Base-by-base conservation (phyloP, 139 green algal genomes). In the Micractinium sp. region DNA sequence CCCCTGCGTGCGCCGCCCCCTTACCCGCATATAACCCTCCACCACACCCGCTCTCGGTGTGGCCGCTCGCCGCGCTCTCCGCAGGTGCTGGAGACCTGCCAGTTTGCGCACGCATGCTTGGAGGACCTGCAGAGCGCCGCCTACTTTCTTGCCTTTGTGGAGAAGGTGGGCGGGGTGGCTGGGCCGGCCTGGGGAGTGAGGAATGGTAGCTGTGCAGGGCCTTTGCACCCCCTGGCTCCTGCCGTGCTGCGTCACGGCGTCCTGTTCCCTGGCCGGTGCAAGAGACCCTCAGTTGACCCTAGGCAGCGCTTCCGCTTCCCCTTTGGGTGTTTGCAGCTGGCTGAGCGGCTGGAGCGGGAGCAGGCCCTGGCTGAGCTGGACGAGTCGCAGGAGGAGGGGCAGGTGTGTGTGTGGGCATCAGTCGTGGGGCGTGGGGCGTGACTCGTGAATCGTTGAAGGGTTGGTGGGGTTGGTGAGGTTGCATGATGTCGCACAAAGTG, bases 41-140 rank as follows among this genome's bases (percentile, higher is more conserved):
- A 71, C 63, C 63, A 25, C 63, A 71, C 31, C 31, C n/a, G 4
- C 71, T 15, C 31, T 38, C 47, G 5, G 47, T 56, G 47, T 5
- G 7, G 5, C 47, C 9, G 47, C 47, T 56, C 47, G 12, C 31
- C 31, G 3, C 31, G 5, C 1, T 31, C 71, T 2, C 20, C 12
- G 33, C 74, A 80, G 74, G 41, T 84, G 78, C 78, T 92, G 33
- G 95, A 98, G 91, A 97, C 96, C 7, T 80, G 97, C 38, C 85
- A 95, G 78, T 98, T 98, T 93, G 90, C 93, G 31, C 35, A 71
- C 38, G 53, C 82, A 1, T 95, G 69, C 67, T 22, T 89, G 81
- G 13, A 29, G 13, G 63, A 82, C 33, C 19, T 89, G 81, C 63
- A 91, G 3, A 60, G 82, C 36, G 35, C 66, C 18, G 79, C 82